Evolutionary conservation across 192 early-diverging fungal species (phyloP), one percentile per base, ranked within the genome.

Genomic region (Chytriomyces confervae): DNA sequence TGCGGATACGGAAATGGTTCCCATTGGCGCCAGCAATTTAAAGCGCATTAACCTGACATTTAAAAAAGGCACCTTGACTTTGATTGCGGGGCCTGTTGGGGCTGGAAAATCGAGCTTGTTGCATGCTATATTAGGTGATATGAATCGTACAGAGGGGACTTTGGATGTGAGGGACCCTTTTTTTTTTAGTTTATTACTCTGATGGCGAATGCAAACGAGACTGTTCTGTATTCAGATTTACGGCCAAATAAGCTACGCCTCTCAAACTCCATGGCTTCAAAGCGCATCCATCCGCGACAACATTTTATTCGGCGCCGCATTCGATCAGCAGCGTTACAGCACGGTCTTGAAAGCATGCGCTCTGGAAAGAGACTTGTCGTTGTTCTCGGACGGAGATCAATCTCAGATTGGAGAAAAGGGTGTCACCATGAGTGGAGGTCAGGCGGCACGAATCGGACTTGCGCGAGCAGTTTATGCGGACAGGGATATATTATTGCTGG

Each of bases 291-390:
- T 88, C 24, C 9, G 75, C 3, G 86, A 87, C 61, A 92, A 91
- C 71, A 95, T 98, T 72, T 63, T 93, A n/a, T 97, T 98, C 80
- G 94, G 94, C 45, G 76, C 80, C 5, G 75, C 80, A 13, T 96
- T 80, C 76, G 87, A 94, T 72, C 77, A 85, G 66, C 82, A 85
- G 29, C 87, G 92, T 7, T 98, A 98, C 79, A 80, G 87, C 46
- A 82, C 91, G 36, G 92, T 93, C 1, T 77, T 98, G 27, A 83
- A 88, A 6, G 87, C 89, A 61, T 97, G 95, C 20, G 94, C 95
- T 23, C 66, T 80, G 23, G 79, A 84, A 9, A 78, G 82, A 3
- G 96, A 97, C 76, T 83, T 97, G 50, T 89, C 91, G 1, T 91
- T 91, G 71, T 72, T 96, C 24, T 80, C 86, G 51, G 88, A 82